Base-by-base conservation (phyloP, 768 basidiomycete species). In the Russula vinacea region DNA sequence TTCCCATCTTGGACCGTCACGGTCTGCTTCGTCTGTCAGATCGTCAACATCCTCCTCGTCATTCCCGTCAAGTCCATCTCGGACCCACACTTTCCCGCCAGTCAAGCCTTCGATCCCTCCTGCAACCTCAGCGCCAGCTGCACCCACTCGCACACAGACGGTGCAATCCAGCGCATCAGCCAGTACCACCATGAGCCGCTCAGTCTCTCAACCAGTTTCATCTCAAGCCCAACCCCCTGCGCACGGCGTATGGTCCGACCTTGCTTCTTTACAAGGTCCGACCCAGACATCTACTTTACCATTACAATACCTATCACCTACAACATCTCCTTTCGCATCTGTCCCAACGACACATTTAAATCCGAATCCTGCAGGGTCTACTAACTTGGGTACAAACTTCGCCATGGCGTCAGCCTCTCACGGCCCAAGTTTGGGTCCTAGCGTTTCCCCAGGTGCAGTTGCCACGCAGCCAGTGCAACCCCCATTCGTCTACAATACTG, bases 141-240 rank as follows among this genome's bases (percentile, higher is more conserved):
- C 47, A 29, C 50, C 67, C 17, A 26, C 44, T 35, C 54, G 44
- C 8, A 44, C 59, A 24, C 29, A 51, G 29, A 51, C 55, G 9
- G 17, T 53, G 5, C 51, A 42, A 14, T 29, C 45, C 10, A 26
- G 44, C 9, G 40, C 19, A n/a, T 45, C 65, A 42, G 33, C 57
- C 5, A 17, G 37, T 7, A 39, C 53, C 14, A 44, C 71, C 24
- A 71, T 71, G 33, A 62, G 65, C 7, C 73, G 75, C 53, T 76
- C 76, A 0, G 62, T 62, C 14, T 78, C 79, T 7, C 79, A 79
- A n/a, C 77, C 78, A 44, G 37, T 39, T 39, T 1, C 68, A 73
- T n/a, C 70, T 32, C 40, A 39, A 24, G 7, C 63, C 14, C 68
- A 66, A 54, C 14, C 62, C 17, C 39, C 65, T 44, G 24, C 61